Percentiles rank a stretch among this genome's conserved stretches.
Conservation (phyloP, 2,329 filamentous ascomycete genomes). For the Sclerotinia subarctica region DNA sequence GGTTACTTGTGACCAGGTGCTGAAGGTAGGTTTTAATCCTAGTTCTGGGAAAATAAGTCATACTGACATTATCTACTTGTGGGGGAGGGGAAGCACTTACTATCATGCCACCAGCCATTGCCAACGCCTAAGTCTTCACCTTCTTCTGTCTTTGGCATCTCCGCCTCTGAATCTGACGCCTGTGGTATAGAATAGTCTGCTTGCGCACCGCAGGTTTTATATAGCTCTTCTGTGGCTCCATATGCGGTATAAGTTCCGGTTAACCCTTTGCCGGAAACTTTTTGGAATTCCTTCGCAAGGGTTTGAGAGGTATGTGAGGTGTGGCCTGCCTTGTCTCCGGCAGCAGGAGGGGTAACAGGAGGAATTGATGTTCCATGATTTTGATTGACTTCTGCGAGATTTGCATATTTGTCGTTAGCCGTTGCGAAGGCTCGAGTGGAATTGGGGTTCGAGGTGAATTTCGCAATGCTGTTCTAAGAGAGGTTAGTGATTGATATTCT, state of each 20-base stretch:
- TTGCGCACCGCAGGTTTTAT: slow-evolving; percentile 33
- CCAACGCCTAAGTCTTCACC: slow-evolving; percentile 81
- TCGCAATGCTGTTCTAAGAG: slow-evolving; percentile 16
- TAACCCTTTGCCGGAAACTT: slow-evolving; percentile 28
- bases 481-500: slow-evolving; percentile 18
- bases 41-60: slow-evolving; percentile 55
- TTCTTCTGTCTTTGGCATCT: slow-evolving; percentile 67
- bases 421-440: slow-evolving; percentile 30
- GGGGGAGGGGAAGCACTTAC: slow-evolving; percentile 47
- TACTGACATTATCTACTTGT: neutral
- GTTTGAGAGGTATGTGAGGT: slow-evolving; percentile 11
- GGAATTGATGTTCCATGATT: slow-evolving; percentile 28
- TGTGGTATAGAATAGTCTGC: slow-evolving; percentile 34
- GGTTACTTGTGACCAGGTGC: slow-evolving; percentile 91
- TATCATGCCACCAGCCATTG: slow-evolving; percentile 75
- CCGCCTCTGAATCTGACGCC: slow-evolving; percentile 49
- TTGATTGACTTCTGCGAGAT: slow-evolving; percentile 26
- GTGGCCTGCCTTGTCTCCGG: slow-evolving; percentile 20
- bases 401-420: slow-evolving; percentile 32
- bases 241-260: slow-evolving; percentile 75
- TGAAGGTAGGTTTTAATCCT: slow-evolving; percentile 80
- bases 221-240: slow-evolving; percentile 70
- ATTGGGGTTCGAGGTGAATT: neutral
- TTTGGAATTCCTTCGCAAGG: slow-evolving; percentile 22
- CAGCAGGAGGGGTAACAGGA: slow-evolving; percentile 23